Base-by-base conservation (phyloP, 345 rosid species). In the Luvunga scandens region DNA sequence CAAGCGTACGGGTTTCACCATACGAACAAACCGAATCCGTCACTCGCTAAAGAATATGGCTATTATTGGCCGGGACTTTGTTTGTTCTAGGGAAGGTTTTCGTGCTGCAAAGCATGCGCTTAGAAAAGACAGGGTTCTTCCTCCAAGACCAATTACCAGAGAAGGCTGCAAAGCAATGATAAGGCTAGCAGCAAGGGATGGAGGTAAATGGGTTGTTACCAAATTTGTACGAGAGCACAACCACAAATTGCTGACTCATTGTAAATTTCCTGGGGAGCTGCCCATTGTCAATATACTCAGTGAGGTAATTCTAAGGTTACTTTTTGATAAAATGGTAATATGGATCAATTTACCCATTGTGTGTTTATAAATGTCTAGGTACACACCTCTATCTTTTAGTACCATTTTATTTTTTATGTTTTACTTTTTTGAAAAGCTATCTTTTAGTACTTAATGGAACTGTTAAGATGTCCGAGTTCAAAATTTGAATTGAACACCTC, bases 111-210 rank as follows among this genome's bases (percentile, higher is more conserved):
- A 86, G 79, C 86, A 83, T 48, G 64, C 80, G 6, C 66, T 76
- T 38, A 79, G 83, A 63, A 79, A 86, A 70, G 88, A 83, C 75
- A 76, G 88, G 75, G 81, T 81, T 71, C 88, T 86, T 81, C 88
- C 88, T 66, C 86, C 84, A 6, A 55, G 86, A 45, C 88, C 86
- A 31, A 34, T 81, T 73, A 83, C 86, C 1, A 85, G 88, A 79
- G 88, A 86, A 83, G 86, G 88, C n/a, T 85, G 88, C 77, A 85
- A 79, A 73, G 84, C 88, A 8, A 83, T 83, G 88, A 85, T 85
- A 75, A 85, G 86, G 78, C 66, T 83, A 69, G 88, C 88, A 27
- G 85, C 85, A n/a, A 81, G 85, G 66, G 88, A 79, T 71, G 86
- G 77, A 69, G 81, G 80, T 30, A 83, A 78, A 79, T 86, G 88